These are phyloP conservation scores for Pyracantha coccinea DNA, from an alignment of 331 rosid genomes.

Conservation along the genomic window DNA sequence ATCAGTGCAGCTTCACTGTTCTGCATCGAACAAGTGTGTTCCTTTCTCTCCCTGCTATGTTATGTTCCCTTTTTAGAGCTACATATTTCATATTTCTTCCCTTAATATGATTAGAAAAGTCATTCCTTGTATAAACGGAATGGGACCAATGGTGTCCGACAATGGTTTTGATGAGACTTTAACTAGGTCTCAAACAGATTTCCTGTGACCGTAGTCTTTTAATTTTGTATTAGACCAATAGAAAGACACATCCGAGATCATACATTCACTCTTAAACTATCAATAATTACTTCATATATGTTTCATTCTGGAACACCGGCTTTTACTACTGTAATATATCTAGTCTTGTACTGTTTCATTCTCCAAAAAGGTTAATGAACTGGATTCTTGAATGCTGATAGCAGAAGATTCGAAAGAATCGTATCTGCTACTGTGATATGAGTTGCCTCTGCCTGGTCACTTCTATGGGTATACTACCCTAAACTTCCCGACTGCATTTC, in stretches of 20 bases:
- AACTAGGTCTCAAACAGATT: too few relatives aligned
- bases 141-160: not conserved
- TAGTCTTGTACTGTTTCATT: not conserved
- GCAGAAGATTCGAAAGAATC: not conserved
- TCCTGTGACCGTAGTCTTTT: not conserved
- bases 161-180: not conserved
- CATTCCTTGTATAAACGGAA: not conserved
- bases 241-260: not conserved
- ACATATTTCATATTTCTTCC: not conserved
- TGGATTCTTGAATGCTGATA: not conserved
- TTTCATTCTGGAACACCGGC: not conserved
- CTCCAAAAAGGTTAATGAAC: not conserved
- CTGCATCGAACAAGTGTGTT: slow-evolving; percentile 86
- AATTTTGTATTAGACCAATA: not conserved
- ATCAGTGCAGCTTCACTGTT: slow-evolving; percentile 84
- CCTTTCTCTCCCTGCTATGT: not conserved
- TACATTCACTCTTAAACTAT: not conserved
- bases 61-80: not conserved
- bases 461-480: not conserved
- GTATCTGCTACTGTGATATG: not conserved
- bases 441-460: not conserved
- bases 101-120: not conserved
- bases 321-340: not conserved
- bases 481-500: not conserved
- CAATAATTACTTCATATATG: not conserved